These are phyloP conservation scores for Fusarium caatingaense DNA, from an alignment of 2,329 filamentous ascomycete species.

Conservation along the genomic window DNA sequence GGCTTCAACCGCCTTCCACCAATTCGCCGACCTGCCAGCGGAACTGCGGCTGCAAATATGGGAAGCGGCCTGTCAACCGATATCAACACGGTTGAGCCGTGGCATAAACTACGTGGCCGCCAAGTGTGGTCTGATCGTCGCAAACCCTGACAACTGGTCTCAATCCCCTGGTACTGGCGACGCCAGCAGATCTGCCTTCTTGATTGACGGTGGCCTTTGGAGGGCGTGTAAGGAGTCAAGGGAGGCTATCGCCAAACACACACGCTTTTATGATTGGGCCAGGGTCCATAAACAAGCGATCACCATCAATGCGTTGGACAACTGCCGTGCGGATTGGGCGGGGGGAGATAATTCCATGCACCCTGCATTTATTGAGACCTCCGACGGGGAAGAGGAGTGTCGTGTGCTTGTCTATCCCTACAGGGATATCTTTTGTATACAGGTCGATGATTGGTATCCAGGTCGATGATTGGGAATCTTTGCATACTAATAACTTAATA, in stretches of 20 bases:
- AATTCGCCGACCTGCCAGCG: background rate
- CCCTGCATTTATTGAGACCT: background rate
- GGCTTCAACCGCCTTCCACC: background rate
- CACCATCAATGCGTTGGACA: background rate
- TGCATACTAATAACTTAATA: too few species aligned
- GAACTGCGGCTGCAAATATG: conserved; percentile 2
- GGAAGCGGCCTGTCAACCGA: background rate
- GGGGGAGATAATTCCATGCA: background rate
- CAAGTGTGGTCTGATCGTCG: too few species aligned
- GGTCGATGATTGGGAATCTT: background rate
- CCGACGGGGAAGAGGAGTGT: background rate
- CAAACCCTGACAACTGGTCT: background rate
- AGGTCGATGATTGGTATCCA: background rate
- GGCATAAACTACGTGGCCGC: background rate
- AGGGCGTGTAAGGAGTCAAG: conserved; percentile 7
- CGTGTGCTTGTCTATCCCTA: background rate
- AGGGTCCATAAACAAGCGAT: background rate
- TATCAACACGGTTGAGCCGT: background rate
- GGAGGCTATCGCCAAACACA: background rate
- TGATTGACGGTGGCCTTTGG: conserved; percentile 5
- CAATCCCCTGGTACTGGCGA: background rate
- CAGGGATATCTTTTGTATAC: background rate
- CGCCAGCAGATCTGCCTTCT: background rate
- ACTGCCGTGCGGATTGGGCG: background rate
- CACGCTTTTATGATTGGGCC: background rate